These are phyloP conservation scores for Umbellularia californica DNA, from an alignment of 164 flowering plant genomes.

Conservation along the genomic window DNA sequence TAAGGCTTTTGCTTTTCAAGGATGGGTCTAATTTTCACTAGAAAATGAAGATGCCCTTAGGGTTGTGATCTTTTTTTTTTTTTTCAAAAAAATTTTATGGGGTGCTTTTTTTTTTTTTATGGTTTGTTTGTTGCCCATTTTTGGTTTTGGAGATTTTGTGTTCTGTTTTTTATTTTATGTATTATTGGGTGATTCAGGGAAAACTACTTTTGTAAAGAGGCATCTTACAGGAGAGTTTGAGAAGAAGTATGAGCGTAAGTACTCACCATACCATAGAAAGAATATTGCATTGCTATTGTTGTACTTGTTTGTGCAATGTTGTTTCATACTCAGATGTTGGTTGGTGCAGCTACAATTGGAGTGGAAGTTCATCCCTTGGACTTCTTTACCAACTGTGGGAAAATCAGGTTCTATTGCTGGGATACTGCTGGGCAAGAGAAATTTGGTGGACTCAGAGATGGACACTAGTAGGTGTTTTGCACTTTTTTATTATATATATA, in stretches of 20 bases:
- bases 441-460: slow-evolving; percentile 17
- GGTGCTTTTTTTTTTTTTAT: not conserved
- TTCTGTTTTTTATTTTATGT: not conserved
- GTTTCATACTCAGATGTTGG: not conserved
- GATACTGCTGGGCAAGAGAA: slow-evolving; percentile 17
- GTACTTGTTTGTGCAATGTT: not conserved
- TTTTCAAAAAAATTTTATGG: no score
- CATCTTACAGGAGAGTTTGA: slow-evolving; percentile 89
- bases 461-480: slow-evolving; percentile 7
- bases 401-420: slow-evolving; percentile 17
- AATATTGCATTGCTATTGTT: not conserved
- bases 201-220: slow-evolving; percentile 77
- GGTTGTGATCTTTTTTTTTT: no score
- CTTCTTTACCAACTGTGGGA: slow-evolving; percentile 43
- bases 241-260: slow-evolving; percentile 85
- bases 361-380: slow-evolving; percentile 91
- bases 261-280: not conserved
- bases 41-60: no score
- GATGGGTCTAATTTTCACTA: no score
- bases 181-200: slow-evolving; percentile 32
- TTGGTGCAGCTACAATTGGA: slow-evolving; percentile 66
- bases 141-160: not conserved
- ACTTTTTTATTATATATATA: no score
- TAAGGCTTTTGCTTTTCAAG: no score
- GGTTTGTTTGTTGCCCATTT: not conserved